Conservation (phyloP, 148 eudicot genomes). For the Cornus kousa region DNA sequence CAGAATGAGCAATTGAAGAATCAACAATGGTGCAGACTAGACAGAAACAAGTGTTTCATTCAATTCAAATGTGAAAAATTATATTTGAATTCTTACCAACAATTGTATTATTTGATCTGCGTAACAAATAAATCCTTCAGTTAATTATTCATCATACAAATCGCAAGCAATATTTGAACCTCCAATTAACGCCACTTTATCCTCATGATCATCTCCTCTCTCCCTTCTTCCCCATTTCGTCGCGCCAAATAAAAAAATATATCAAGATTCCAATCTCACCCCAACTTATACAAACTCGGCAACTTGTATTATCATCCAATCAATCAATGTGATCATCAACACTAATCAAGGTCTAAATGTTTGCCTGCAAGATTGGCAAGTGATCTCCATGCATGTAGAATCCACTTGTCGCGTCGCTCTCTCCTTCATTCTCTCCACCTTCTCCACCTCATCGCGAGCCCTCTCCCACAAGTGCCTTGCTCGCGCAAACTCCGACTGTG, state of each 20-base stretch:
- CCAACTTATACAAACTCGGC: no score
- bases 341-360: slow-evolving; percentile 47
- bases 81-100: no score
- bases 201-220: background rate
- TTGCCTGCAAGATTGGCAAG: slow-evolving; percentile 82
- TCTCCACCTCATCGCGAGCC: slow-evolving; percentile 69
- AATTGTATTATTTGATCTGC: slow-evolving; percentile 8
- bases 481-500: slow-evolving; percentile 79
- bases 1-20: background rate
- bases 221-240: background rate
- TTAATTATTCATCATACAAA: background rate
- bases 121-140: background rate
- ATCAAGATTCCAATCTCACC: no score
- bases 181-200: background rate
- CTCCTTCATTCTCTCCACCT: slow-evolving; percentile 61
- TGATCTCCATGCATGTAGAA: slow-evolving; percentile 69
- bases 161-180: background rate
- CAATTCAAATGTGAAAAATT: background rate
- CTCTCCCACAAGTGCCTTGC: slow-evolving; percentile 81
- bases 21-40: background rate
- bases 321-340: no score
- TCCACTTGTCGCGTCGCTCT: slow-evolving; percentile 31
- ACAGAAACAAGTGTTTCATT: background rate
- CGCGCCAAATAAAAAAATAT: background rate
- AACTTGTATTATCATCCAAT: no score